phyloP scores from a whole-genome alignment of 2,329 filamentous ascomycete species.

The Monilinia vaccinii-corymbosi region DNA sequence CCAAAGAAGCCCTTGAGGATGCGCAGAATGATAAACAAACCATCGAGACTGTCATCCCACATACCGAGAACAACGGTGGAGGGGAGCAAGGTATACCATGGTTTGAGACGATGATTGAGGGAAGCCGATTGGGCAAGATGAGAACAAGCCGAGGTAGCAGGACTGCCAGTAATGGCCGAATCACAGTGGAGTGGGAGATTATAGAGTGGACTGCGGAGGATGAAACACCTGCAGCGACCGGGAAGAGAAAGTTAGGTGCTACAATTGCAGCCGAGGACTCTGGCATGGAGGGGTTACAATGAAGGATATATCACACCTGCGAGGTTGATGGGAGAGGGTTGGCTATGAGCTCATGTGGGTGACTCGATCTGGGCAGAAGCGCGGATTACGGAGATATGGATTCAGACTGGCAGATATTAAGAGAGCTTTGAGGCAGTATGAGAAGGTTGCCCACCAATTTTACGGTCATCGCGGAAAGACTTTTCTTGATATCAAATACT shows the following conservation, averaged over 20 bases:
- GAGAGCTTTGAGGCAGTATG: neutral
- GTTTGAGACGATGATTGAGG: conserved; percentile 75
- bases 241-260: conserved; percentile 32
- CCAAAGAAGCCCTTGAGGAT: conserved; percentile 35
- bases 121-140: conserved; percentile 62
- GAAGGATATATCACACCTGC: neutral
- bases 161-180: conserved; percentile 50
- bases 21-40: conserved; percentile 25
- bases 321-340: neutral
- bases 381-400: neutral
- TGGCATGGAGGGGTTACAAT: conserved; percentile 5
- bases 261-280: conserved; percentile 3
- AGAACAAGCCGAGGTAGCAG: conserved; percentile 49
- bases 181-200: conserved; percentile 74
- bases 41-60: conserved; percentile 22
- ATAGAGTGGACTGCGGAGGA: conserved; percentile 56
- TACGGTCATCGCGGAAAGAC: neutral
- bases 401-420: neutral
- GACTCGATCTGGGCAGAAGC: neutral
- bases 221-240: conserved; percentile 33
- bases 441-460: neutral
- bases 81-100: conserved; percentile 56
- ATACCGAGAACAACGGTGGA: conserved; percentile 9
- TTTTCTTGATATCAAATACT: neutral
- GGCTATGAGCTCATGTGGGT: neutral